Evolutionary conservation across 208 protist genomes (phyloP).

Genomic region (Crithidia fasciculata): DNA sequence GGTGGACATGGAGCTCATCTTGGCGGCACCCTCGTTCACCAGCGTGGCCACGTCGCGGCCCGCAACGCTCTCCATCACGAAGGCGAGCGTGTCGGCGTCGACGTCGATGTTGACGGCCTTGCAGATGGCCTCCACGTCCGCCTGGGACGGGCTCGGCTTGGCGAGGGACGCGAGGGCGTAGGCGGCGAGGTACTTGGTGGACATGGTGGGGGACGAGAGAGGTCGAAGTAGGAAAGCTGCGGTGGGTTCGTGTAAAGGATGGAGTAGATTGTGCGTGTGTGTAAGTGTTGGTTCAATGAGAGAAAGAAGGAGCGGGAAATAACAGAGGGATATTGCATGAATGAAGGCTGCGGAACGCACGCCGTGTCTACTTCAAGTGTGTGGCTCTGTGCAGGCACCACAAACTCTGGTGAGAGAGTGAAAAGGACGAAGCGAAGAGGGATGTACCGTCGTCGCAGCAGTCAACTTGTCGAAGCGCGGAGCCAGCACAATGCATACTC

Average conservation of each 20-base stretch:
- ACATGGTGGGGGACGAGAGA: conserved; percentile 53
- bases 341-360: too few species aligned
- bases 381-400: too few species aligned
- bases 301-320: conserved; percentile 16
- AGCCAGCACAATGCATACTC: too few species aligned
- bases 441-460: too few species aligned
- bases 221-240: background rate
- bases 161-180: conserved; percentile 88
- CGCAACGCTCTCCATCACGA: conserved; percentile 79
- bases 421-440: too few species aligned
- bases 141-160: conserved; percentile 73
- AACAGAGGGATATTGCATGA: conserved; percentile 11
- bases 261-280: too few species aligned
- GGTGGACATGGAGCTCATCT: conserved; percentile 75
- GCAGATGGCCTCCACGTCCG: conserved; percentile 89
- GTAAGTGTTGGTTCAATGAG: background rate
- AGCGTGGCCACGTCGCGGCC: conserved; percentile 81
- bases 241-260: background rate
- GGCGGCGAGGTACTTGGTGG: conserved; percentile 92
- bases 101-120: conserved; percentile 73
- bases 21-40: conserved; percentile 75
- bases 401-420: too few species aligned
- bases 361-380: too few species aligned
- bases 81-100: conserved; percentile 78
- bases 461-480: too few species aligned